phyloP scores from a whole-genome alignment of 495 filamentous ascomycete genomes.

The Lepraria neglecta region DNA sequence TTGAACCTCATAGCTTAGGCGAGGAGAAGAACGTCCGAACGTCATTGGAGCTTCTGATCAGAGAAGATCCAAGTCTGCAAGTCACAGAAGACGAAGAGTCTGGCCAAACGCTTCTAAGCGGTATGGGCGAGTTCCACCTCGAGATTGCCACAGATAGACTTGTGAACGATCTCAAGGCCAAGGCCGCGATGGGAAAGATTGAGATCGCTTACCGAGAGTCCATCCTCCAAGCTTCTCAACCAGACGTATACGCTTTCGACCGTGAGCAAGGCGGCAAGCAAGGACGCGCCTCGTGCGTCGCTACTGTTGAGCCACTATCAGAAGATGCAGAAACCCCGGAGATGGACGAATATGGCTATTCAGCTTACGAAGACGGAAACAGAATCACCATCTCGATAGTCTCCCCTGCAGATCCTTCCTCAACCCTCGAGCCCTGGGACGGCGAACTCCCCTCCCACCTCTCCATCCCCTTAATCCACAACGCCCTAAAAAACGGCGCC shows the following conservation, averaged over 20 bases:
- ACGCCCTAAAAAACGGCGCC: slow-evolving; percentile 67
- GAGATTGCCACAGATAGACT: slow-evolving; percentile 89
- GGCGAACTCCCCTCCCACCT: slow-evolving; percentile 54
- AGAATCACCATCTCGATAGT: slow-evolving; percentile 51
- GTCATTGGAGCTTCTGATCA: slow-evolving; percentile 66
- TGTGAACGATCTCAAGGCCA: slow-evolving; percentile 81
- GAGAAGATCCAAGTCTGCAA: slow-evolving; percentile 92
- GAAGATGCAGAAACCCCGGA: slow-evolving; percentile 32
- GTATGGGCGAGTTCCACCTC: slow-evolving; percentile 97
- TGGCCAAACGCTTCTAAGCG: slow-evolving; percentile 84
- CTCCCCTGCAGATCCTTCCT: slow-evolving; percentile 30
- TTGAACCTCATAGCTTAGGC: slow-evolving; percentile 74
- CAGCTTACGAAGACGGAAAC: slow-evolving; percentile 45
- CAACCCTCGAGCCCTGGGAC: not conserved
- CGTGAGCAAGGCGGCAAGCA: slow-evolving; percentile 71
- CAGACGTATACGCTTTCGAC: slow-evolving; percentile 61
- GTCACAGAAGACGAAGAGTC: slow-evolving; percentile 81
- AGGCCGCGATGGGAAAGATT: slow-evolving; percentile 83
- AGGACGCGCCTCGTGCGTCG: slow-evolving; percentile 70
- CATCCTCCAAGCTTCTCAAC: slow-evolving; percentile 46
- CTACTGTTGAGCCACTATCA: slow-evolving; percentile 54
- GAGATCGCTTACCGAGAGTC: slow-evolving; percentile 93
- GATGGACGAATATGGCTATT: slow-evolving; percentile 18
- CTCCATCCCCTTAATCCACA: slow-evolving; percentile 49
- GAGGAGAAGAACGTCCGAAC: slow-evolving; percentile 73